Conservation (phyloP, 306 rosid genomes). For the Betula pendula region DNA sequence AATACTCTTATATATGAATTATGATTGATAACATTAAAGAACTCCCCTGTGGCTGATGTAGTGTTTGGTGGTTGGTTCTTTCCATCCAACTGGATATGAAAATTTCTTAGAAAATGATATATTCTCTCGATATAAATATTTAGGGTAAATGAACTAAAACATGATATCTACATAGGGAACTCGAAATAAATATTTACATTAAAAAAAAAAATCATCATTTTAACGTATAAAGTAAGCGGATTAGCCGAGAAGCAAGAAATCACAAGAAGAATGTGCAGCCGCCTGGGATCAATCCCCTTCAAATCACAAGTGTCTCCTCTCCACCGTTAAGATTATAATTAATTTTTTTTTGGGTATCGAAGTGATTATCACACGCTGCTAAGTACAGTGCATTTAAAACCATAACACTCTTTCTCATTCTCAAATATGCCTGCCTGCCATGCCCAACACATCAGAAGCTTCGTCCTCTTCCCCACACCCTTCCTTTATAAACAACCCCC, state of each 20-base stretch:
- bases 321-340: background rate
- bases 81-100: no score
- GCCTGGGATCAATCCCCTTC: background rate
- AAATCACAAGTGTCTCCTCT: background rate
- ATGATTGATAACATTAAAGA: no score
- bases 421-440: background rate
- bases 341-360: background rate
- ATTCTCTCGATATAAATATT: no score
- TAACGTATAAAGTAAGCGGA: no score
- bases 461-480: background rate
- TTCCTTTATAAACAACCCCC: constrained; percentile 23
- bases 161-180: no score
- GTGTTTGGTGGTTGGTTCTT: no score
- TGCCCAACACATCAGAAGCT: constrained; percentile 24
- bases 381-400: background rate
- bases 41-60: no score
- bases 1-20: no score
- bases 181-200: no score
- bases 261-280: background rate
- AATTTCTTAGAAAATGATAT: no score
- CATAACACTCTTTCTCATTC: background rate
- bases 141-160: no score
- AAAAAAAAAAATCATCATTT: background rate
- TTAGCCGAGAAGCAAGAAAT: background rate
- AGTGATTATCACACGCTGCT: background rate